Percentiles rank a stretch among this genome's conserved stretches.
Conservation (phyloP, 2,329 filamentous ascomycete genomes). For the Epichloe scottii region DNA sequence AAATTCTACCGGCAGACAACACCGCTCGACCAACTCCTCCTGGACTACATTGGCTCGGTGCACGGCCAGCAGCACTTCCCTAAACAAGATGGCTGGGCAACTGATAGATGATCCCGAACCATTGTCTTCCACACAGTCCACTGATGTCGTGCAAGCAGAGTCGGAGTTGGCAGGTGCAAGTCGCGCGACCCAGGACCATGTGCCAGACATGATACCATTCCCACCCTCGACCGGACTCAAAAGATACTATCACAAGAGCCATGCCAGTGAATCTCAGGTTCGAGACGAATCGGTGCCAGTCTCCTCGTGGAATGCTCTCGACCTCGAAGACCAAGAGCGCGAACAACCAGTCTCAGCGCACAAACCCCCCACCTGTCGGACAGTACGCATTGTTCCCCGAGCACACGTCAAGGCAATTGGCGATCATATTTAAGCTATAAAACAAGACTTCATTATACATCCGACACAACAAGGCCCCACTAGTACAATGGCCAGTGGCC, state of each 20-base stretch:
- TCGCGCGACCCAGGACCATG: slow-evolving; percentile 16
- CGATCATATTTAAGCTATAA: slow-evolving; percentile 18
- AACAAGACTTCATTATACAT: neutral
- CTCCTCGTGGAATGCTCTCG: slow-evolving; percentile 18
- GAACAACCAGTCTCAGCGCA: slow-evolving; percentile 33
- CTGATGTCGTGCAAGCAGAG: slow-evolving; percentile 10
- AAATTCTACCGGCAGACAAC: slow-evolving; percentile 35
- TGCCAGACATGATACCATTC: slow-evolving; percentile 23
- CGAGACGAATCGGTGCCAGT: slow-evolving; percentile 16
- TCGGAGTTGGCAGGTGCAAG: slow-evolving; percentile 7
- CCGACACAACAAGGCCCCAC: neutral
- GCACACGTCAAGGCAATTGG: slow-evolving; percentile 18
- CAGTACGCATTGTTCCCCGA: slow-evolving; percentile 34
- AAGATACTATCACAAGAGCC: slow-evolving; percentile 21
- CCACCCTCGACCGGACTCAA: slow-evolving; percentile 13
- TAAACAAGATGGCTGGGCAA: slow-evolving; percentile 21
- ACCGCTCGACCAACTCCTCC: slow-evolving; percentile 40
- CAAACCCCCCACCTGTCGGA: slow-evolving; percentile 31
- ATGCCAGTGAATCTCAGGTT: slow-evolving; percentile 25
- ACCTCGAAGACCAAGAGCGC: slow-evolving; percentile 27
- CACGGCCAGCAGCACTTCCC: slow-evolving; percentile 38
- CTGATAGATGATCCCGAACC: slow-evolving; percentile 21
- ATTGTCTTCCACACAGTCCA: slow-evolving; percentile 14
- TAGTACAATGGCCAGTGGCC: neutral
- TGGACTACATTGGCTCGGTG: slow-evolving; percentile 41